Conservation (phyloP, 495 filamentous ascomycete genomes). For the Neurospora cerealis region DNA sequence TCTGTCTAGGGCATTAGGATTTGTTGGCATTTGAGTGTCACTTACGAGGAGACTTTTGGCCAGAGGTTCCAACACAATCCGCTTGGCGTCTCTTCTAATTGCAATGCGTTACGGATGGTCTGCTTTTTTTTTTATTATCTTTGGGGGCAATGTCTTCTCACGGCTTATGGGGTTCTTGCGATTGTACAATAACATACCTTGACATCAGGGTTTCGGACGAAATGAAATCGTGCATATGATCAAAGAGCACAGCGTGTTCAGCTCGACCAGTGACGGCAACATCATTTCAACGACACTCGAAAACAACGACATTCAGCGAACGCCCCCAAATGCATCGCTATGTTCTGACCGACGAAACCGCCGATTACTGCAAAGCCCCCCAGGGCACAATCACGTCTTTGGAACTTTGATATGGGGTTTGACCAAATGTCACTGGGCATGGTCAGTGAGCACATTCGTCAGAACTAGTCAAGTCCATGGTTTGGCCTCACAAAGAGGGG, state of each 20-base stretch:
- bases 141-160: conserved; percentile 64
- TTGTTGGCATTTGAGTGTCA: conserved; percentile 47
- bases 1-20: conserved; percentile 39
- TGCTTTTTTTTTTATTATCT: conserved; percentile 42
- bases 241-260: conserved; percentile 12
- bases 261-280: background rate
- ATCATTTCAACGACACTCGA: background rate
- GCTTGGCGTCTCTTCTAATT: conserved; percentile 55
- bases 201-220: conserved; percentile 49
- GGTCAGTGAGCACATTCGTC: background rate
- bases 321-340: background rate
- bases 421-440: background rate
- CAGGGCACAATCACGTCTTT: background rate
- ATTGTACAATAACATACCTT: conserved; percentile 66
- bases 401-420: background rate
- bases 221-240: conserved; percentile 56
- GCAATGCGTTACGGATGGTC: conserved; percentile 84
- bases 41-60: conserved; percentile 44
- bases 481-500: background rate
- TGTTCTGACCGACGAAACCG: background rate
- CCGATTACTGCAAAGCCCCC: background rate
- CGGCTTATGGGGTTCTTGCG: conserved; percentile 59
- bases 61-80: conserved; percentile 43
- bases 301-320: background rate
- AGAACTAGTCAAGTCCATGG: background rate